Base-by-base conservation (phyloP, 176 grass and related monocot genomes). In the Lolium rigidum region DNA sequence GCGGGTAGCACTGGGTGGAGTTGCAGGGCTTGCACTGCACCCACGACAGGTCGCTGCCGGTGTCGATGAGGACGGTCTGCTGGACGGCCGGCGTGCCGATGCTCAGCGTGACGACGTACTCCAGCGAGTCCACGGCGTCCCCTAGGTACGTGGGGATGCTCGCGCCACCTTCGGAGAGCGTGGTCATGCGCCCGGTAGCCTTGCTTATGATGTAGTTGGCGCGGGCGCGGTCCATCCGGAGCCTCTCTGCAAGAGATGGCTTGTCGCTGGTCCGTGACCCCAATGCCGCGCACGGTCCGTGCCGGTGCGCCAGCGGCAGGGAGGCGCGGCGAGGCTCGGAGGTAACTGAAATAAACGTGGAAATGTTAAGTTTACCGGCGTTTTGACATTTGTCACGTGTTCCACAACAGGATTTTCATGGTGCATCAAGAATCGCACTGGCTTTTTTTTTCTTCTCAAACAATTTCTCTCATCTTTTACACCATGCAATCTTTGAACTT, bases 1-100 rank as follows among this genome's bases (percentile, higher is more conserved):
- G 79, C 5, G 55, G 43, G 79, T 86, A 90, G 64, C 88, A 90
- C 11, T 61, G 3, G 1, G 16, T 13, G 55, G 84, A 3, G 79
- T 52, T 61, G 83, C 93, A 95, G 5, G 95, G 91, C 49, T 20
- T 25, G 83, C 95, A 98, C 65, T 89, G 95, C 67, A 98, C 79
- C 95, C 95, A 98, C n/a, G 93, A 83, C 73, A 98, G 60, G 47
- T 92, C 93, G 82, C 93, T 93, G 70, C 87, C 93, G 21, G 93
- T 98, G 87, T 98, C 91, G 46, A 98, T 66, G 64, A 87, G 73
- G 22, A 90, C 0, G 13, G 59, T 73, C 66, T 90, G 80, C 18
- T 62, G 35, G 1, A 87, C 79, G 5, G 80, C 21, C 5, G 89
- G 89, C 56, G 65, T 87, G 84, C 83, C 80, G 17, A 82, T 2